phyloP scores from a whole-genome alignment of 169 alveolate genomes.

The Plasmodium relictum region DNA sequence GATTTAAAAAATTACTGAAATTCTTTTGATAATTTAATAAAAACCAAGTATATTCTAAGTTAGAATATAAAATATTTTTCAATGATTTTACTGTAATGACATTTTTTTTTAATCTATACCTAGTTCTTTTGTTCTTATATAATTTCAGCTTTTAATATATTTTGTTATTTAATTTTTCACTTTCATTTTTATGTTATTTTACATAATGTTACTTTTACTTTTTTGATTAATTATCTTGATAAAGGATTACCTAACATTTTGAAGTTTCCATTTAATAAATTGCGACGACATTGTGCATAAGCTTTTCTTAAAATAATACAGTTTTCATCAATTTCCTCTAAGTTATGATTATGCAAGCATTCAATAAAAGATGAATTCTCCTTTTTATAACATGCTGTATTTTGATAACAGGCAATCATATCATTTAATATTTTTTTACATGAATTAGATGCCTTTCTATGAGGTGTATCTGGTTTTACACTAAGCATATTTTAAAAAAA shows the following conservation, averaged over 20 bases:
- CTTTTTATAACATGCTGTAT: constrained; percentile 80
- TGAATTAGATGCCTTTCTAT: constrained; percentile 88
- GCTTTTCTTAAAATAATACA: constrained; percentile 86
- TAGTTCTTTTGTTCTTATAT: too few species aligned
- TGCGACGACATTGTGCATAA: constrained; percentile 88
- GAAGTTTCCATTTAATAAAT: constrained; percentile 83
- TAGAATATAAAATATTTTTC: too few species aligned
- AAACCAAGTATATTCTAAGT: too few species aligned
- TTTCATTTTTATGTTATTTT: too few species aligned
- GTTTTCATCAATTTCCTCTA: constrained; percentile 85
- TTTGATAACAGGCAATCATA: constrained; percentile 87
- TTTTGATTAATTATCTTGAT: constrained; percentile 68
- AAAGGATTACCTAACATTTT: constrained; percentile 85
- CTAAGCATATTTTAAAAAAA: constrained; percentile 51
- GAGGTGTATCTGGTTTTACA: constrained; percentile 86
- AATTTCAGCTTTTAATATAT: too few species aligned
- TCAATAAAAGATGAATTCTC: constrained; percentile 81
- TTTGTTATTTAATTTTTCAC: too few species aligned
- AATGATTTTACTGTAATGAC: too few species aligned
- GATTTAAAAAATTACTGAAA: too few species aligned
- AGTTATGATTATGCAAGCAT: constrained; percentile 83
- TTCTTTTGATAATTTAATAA: too few species aligned
- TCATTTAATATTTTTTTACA: constrained; percentile 85
- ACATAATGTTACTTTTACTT: too few species aligned
- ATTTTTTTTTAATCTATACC: too few species aligned